These are phyloP conservation scores for Asclepias syriaca DNA, from an alignment of 257 asterid species.

Conservation along the genomic window DNA sequence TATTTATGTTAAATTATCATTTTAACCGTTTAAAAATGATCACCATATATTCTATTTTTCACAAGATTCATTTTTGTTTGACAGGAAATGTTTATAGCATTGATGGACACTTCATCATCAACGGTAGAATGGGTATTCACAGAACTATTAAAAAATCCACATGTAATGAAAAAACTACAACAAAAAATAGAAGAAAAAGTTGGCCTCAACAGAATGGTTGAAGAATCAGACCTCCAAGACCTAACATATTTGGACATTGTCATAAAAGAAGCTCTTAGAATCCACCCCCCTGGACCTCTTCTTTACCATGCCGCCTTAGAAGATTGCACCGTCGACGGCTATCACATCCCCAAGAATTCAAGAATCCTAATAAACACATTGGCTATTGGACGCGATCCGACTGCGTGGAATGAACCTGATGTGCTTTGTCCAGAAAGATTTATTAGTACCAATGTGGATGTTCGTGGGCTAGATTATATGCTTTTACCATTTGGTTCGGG, in stretches of 20 bases:
- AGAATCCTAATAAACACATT: conserved; percentile 10
- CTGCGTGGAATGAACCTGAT: conserved; percentile 22
- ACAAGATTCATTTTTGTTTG: no score
- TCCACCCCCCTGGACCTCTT: conserved; percentile 22
- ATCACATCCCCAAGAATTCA: conserved; percentile 9
- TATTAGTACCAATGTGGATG: conserved; percentile 30
- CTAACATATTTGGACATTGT: conserved; percentile 19
- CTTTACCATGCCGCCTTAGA: conserved; percentile 18
- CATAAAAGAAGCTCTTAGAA: conserved; percentile 24
- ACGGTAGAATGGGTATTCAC: no score
- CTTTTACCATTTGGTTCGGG: conserved; percentile 43
- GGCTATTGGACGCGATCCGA: conserved; percentile 22
- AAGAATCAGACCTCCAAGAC: conserved; percentile 20
- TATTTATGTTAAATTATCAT: no score
- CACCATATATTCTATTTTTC: no score
- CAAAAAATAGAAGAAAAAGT: conserved; percentile 22
- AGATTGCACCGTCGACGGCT: conserved; percentile 21
- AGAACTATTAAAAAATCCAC: no score
- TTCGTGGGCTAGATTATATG: conserved; percentile 41
- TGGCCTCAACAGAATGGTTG: conserved; percentile 11
- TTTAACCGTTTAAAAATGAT: no score
- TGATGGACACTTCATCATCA: no score
- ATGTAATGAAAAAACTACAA: no score
- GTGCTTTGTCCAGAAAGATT: conserved; percentile 47
- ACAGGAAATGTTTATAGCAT: no score